phyloP scores from a whole-genome alignment of 2,329 filamentous ascomycete species.

The Aspergillus sclerotialis region DNA sequence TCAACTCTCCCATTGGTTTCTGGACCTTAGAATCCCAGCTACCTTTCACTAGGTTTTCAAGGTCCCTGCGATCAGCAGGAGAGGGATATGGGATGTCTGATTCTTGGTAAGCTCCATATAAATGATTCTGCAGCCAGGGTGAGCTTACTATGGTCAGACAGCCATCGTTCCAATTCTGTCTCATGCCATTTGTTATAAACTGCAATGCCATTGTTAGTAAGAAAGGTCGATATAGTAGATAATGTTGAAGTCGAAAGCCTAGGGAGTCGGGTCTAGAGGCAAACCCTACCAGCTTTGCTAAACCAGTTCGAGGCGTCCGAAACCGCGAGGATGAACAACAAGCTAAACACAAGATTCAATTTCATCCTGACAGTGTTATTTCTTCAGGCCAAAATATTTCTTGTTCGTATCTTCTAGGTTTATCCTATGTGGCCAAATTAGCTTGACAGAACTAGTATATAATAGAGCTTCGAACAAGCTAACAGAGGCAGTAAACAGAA shows the following conservation, averaged over 20 bases:
- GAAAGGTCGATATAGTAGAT: no score
- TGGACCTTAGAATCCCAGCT: conserved; percentile 79
- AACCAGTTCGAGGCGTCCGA: conserved; percentile 73
- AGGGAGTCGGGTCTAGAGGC: neutral
- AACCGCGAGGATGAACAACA: conserved; percentile 65
- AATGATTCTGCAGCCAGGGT: neutral
- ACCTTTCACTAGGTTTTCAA: conserved; percentile 81
- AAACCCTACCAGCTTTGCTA: conserved; percentile 68
- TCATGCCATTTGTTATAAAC: conserved; percentile 99
- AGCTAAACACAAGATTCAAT: conserved; percentile 60
- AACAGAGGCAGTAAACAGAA: neutral
- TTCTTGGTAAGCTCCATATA: neutral
- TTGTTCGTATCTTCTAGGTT: no score
- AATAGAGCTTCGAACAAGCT: neutral
- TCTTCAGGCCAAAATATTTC: no score
- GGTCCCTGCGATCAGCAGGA: conserved; percentile 83
- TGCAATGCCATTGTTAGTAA: conserved; percentile 33
- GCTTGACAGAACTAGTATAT: no score
- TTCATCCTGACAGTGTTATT: conserved; percentile 68
- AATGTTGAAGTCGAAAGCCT: no score
- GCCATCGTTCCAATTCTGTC: conserved; percentile 94
- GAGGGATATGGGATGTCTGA: conserved; percentile 76
- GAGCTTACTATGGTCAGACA: conserved; percentile 65
- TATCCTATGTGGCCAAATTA: no score
- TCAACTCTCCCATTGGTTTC: conserved; percentile 68